Base-by-base conservation (phyloP, 495 filamentous ascomycete genomes). In the Copromyces sp. region DNA sequence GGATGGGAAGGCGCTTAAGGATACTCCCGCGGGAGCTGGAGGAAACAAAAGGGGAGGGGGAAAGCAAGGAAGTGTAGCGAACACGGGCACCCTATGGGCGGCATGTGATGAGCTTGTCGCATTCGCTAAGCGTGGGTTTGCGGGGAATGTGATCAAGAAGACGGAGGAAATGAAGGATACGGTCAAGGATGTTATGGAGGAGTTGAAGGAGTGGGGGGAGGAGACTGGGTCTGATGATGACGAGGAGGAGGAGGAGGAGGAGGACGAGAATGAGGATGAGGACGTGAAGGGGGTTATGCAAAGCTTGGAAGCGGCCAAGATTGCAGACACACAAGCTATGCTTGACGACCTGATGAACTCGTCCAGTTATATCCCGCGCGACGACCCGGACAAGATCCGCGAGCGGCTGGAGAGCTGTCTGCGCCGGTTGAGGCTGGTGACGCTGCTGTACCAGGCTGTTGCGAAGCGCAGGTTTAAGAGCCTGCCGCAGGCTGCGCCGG, bases 141-240 rank as follows among this genome's bases (percentile, higher is more conserved):
- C 86, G 0, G 90, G 88, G 0, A 83, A 91, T 44, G 78, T 93
- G 24, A 79, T 87, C 14, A 79, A 84, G 68, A 90, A 89, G 74
- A 89, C 87, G 17, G 88, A 91, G 76, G 83, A 90, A 73, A 92
- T 89, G 75, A 83, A 89, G 69, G 91, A 91, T 74, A 86, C 92
- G 12, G 80, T 97, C 16, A 86, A 91, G 73, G 94, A 97, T 83
- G 91, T 93, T 0, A 84, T 95, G 38, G 86, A 90, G 74, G 94
- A 97, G 81, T 81, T 97, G 74, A 92, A 93, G 73, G 91, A 93
- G 75, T 97, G 94, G 91, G 89, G 90, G 69, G 90, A 90, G n/a
- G 89, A 90, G 74, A 86, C 85, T 29, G 84, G 83, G 3, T 81
- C 80, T 0, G 85, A 86, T 4, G 83, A 85, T 2, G 84, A 86